Percentiles rank a stretch among this genome's conserved stretches.
Evolutionary conservation across 75 land plant genomes (phyloP).

Genomic region (Chamaecyparis obtusa): DNA sequence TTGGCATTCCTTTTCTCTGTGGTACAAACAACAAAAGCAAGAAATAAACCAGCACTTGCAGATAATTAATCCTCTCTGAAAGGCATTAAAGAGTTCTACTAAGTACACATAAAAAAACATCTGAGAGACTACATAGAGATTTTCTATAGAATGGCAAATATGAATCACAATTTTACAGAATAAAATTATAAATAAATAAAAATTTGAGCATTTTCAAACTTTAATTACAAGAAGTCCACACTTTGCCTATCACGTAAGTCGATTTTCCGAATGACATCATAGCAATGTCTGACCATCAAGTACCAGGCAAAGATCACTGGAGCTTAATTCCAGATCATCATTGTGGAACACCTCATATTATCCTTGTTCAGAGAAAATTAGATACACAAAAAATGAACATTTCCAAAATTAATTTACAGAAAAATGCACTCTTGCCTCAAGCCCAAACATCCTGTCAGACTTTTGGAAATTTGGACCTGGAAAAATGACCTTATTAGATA

Average conservation of each 20-base stretch:
- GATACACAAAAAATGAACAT: neutral
- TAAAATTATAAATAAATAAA: neutral
- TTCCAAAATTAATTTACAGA: conserved; percentile 15
- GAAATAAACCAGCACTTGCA: neutral
- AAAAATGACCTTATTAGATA: conserved; percentile 12
- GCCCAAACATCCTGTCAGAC: conserved; percentile 3
- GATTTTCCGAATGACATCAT: neutral
- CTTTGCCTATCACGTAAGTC: neutral
- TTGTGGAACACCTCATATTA: neutral
- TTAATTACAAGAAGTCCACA: neutral
- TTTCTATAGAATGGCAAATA: neutral
- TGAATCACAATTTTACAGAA: neutral
- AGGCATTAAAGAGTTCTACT: neutral
- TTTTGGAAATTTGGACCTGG: neutral
- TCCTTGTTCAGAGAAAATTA: neutral
- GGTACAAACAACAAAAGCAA: neutral
- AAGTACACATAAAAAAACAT: neutral
- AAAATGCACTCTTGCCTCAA: conserved; percentile 9
- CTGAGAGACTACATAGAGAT: neutral
- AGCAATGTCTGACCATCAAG: neutral
- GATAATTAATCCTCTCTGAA: neutral
- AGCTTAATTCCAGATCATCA: neutral
- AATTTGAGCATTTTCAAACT: neutral
- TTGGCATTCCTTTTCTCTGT: neutral
- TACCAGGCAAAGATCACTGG: neutral